Evolutionary conservation across 2,329 filamentous ascomycete species (phyloP), one percentile per base, ranked within the genome.

Genomic region (Aureobasidium sp.): DNA sequence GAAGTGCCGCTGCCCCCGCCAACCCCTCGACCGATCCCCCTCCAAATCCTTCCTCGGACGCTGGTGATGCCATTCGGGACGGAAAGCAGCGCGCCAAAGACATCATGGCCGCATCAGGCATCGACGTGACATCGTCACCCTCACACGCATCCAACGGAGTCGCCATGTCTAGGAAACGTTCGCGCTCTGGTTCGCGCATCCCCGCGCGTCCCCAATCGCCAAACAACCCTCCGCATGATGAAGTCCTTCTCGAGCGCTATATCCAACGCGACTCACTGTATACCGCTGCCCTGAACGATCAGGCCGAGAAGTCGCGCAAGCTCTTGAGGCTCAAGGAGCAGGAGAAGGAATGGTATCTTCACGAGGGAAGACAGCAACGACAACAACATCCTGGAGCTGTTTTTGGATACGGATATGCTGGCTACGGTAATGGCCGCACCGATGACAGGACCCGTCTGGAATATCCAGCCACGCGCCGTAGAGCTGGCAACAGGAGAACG

Each of bases 371-470:
- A 80, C 74, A 84, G 80, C 77, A 82, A 55, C 78, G 81, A 48
- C 77, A 81, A 50, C 70, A 77, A 63, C 79, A 85, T 66, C 83
- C 85, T 16, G 83, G 79, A 42, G 78, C 80, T 11, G 74, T 87
- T 34, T 87, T 85, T 70, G 85, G 85, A 34, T 76, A 79, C 68
- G 94, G 94, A 60, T 99, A 96, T 73, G 86, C 84, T 71, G 93
- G 92, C 48, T 96, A 88, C 71, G 93, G 90, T 66, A 97, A 97
- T 77, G 88, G 89, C 64, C 81, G 85, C 68, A 97, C 93, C 34
- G 91, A 86, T 62, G 81, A 81, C 50, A 86, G 84, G 54, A 80
- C 80, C 59, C 82, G 87, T 48, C 79, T 97, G 63, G 75, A 96
- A 48, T 97, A 97, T 76, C 92, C 92, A 27, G 78, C 79, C 42